Conservation (phyloP, 2,329 filamentous ascomycete species). For the Hypoxylon sp. region DNA sequence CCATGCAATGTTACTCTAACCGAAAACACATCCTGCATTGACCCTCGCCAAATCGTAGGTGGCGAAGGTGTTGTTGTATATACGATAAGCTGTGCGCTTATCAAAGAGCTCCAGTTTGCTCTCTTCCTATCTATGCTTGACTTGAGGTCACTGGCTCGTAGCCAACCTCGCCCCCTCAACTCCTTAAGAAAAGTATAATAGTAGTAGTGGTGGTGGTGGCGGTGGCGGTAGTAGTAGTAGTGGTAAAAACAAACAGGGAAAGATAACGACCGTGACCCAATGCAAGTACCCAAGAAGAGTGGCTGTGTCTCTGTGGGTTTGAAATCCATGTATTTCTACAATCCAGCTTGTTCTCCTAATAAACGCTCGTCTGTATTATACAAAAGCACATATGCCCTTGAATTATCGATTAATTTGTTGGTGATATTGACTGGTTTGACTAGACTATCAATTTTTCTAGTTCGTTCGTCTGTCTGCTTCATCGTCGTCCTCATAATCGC, state of each 20-base stretch:
- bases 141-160: constrained; percentile 12
- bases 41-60: constrained; percentile 1
- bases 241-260: constrained; percentile 28
- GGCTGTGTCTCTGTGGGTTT: constrained; percentile 2
- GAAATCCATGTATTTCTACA: constrained; percentile 30
- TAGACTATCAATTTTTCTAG: constrained; percentile 7
- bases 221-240: constrained; percentile 1
- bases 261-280: constrained; percentile 31
- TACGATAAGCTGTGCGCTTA: constrained; percentile 23
- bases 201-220: not conserved
- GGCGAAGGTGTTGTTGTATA: constrained; percentile 22
- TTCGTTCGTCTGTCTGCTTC: constrained; percentile 25
- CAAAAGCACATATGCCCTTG: constrained; percentile 18
- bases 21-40: not conserved
- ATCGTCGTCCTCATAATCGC: constrained; percentile 44
- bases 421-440: constrained; percentile 8
- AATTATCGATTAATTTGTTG: constrained; percentile 22
- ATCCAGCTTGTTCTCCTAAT: not conserved
- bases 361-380: constrained; percentile 8
- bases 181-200: constrained; percentile 33
- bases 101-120: constrained; percentile 14
- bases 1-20: constrained; percentile 27
- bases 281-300: constrained; percentile 18
- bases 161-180: constrained; percentile 30
- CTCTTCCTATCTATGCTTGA: constrained; percentile 20